Evolutionary conservation across 805 yeast genomes (phyloP), one percentile per base, ranked within the genome.

Genomic region (Metschnikowia kunwiensis): DNA sequence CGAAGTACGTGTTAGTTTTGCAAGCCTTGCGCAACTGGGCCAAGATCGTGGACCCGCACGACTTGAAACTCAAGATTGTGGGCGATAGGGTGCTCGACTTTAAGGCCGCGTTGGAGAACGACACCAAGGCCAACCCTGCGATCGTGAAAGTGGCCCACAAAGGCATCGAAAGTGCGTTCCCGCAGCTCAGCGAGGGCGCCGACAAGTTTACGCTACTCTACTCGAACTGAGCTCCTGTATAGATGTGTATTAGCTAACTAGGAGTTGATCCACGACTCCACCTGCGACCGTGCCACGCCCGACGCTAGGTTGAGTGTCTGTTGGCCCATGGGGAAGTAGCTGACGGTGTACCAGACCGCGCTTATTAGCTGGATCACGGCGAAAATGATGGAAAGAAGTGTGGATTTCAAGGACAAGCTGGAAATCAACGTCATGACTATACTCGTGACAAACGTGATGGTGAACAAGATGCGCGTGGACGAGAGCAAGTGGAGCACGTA

Each of bases 301-400:
- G 70, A 56, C 1, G 74, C 74, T 35, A 68, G 47, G 33, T 58
- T 64, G 32, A 68, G 51, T 0, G 74, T 68, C 43, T 68, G 73
- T 16, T 55, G 56, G 7, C 74, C 74, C 65, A 68, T 51, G n/a
- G 74, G 74, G 46, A 68, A 68, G 50, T 68, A 68, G 42, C 72
- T 67, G 16, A 68, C 70, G 2, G 74, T 64, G 49, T 68, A 68
- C 73, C 73, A 68, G 4, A 65, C 35, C 3, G 68, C 72, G 46
- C 65, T 57, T 14, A 65, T 29, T 38, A 68, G 55, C 44, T 68
- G 74, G 7, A 68, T 48, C 7, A 53, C 56, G 6, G 72, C 72
- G 52, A 68, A 68, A 15, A 68, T 33, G 12, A 68, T 63, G 7
- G 70, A 63, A 16, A 68, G 52, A 4, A 68, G 29, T 1, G 68